Evolutionary conservation across 2,329 filamentous ascomycete genomes (phyloP), one percentile per base, ranked within the genome.

Genomic region (Pyricularia sp.): DNA sequence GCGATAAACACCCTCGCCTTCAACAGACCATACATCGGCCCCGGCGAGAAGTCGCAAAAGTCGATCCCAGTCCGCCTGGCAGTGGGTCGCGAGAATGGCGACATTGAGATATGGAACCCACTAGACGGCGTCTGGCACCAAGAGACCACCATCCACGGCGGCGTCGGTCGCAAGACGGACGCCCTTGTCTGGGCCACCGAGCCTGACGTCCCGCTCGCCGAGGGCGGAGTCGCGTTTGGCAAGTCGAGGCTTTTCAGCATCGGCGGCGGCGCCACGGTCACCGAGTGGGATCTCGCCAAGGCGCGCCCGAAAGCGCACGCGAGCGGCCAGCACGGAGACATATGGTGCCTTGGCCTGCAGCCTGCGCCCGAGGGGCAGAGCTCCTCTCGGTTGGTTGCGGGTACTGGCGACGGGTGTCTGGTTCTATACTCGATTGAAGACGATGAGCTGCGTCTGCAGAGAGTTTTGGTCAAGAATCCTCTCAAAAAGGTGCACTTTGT

Each of bases 91-190:
- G 91, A 92, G 70, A 97, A 98, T 78, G 95, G 95, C 74, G 92
- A 97, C 76, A 95, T 99, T 74, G 95, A 99, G 81, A 93, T 99
- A 72, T 99, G 95, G 95, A 97, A 97, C 78, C 93, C 94, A 3
- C 81, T 89, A 68, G 87, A 87, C 72, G 92, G 92, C 20, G 83
- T 85, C 71, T 99, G 95, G 95, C 86, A 93, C 72, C 95, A 98
- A 78, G 95, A 99, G 82, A 89, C 88, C 58, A 88, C 94, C 70
- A 90, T 98, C 67, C 86, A 88, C 50, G 94, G 94, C 71, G 93
- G 93, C 66, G 90, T 91, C 74, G 92, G 93, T 74, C 86, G 93
- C 72, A 96, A 91, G 75, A 90, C 97, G 71, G 95, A 99, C 79
- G 93, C 92, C 9, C 84, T 99, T 30, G 90, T 90, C 59, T 99